Conservation (phyloP, 306 rosid genomes). For the Casuarina cunninghamiana region DNA sequence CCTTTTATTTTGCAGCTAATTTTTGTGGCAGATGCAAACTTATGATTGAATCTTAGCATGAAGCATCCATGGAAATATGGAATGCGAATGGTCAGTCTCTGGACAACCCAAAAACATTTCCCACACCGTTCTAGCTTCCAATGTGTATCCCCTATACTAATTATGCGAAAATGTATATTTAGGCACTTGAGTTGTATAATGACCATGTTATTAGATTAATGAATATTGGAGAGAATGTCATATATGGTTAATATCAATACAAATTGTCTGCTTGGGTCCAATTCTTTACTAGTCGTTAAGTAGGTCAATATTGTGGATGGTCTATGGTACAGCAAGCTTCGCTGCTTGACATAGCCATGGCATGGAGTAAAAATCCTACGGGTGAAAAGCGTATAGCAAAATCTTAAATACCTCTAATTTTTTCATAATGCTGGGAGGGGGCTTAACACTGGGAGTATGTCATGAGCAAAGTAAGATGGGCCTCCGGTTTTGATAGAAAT, state of each 20-base stretch:
- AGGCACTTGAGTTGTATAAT: conserved; percentile 27
- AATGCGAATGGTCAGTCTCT: conserved; percentile 27
- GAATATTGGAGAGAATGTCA: conserved; percentile 1
- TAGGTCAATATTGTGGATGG: too few species aligned
- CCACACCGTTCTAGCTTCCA: conserved; percentile 40
- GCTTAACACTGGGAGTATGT: too few species aligned
- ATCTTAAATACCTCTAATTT: too few species aligned
- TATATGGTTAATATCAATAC: neutral
- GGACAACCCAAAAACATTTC: conserved; percentile 29
- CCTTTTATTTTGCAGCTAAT: conserved; percentile 22
- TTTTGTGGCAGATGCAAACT: conserved; percentile 22
- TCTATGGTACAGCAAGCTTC: too few species aligned
- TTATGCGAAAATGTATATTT: conserved; percentile 53
- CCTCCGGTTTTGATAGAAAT: too few species aligned
- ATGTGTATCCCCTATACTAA: conserved; percentile 32
- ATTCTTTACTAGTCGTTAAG: too few species aligned
- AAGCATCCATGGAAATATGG: conserved; percentile 27
- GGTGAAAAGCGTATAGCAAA: too few species aligned
- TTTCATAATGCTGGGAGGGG: too few species aligned
- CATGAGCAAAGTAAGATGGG: too few species aligned
- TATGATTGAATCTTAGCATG: conserved; percentile 31
- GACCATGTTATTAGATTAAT: conserved; percentile 1
- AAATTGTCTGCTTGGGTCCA: too few species aligned
- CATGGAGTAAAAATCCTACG: too few species aligned
- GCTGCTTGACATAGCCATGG: too few species aligned